Conservation (phyloP, 2,329 filamentous ascomycete genomes). For the Xylogone sp. region DNA sequence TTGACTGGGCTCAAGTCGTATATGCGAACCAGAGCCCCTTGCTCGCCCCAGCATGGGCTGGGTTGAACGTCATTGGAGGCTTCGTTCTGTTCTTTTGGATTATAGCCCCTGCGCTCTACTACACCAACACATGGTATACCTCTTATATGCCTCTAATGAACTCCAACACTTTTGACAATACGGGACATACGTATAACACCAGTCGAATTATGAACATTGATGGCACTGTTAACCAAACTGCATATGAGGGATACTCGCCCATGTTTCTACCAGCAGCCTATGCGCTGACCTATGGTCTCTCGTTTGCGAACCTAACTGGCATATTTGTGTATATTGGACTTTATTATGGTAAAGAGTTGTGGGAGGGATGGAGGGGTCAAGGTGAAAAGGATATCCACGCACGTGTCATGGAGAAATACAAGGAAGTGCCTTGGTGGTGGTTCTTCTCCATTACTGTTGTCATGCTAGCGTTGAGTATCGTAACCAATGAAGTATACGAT, state of each 20-base stretch:
- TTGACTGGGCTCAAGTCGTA: slow-evolving; percentile 69
- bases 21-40: slow-evolving; percentile 33
- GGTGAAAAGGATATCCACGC: slow-evolving; percentile 47
- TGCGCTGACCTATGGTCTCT: slow-evolving; percentile 65
- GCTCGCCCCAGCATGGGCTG: slow-evolving; percentile 69
- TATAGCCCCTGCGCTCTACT: slow-evolving; percentile 8
- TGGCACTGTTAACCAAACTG: slow-evolving; percentile 57
- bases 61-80: slow-evolving; percentile 64
- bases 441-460: slow-evolving; percentile 33
- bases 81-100: slow-evolving; percentile 7
- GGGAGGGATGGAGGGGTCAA: slow-evolving; percentile 31
- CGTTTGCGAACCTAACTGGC: slow-evolving; percentile 67
- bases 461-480: slow-evolving; percentile 26
- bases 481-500: slow-evolving; percentile 27
- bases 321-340: slow-evolving; percentile 65
- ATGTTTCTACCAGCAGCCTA: slow-evolving; percentile 71
- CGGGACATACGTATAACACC: slow-evolving; percentile 59
- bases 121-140: slow-evolving; percentile 5
- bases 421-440: slow-evolving; percentile 53
- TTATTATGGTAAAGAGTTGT: slow-evolving; percentile 65
- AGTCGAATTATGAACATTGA: slow-evolving; percentile 56
- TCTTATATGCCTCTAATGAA: slow-evolving; percentile 59
- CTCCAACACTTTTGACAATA: slow-evolving; percentile 70
- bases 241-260: slow-evolving; percentile 65
- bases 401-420: slow-evolving; percentile 52